phyloP scores from a whole-genome alignment of 139 green algal genomes.

The Limnomonas spitsbergensis region DNA sequence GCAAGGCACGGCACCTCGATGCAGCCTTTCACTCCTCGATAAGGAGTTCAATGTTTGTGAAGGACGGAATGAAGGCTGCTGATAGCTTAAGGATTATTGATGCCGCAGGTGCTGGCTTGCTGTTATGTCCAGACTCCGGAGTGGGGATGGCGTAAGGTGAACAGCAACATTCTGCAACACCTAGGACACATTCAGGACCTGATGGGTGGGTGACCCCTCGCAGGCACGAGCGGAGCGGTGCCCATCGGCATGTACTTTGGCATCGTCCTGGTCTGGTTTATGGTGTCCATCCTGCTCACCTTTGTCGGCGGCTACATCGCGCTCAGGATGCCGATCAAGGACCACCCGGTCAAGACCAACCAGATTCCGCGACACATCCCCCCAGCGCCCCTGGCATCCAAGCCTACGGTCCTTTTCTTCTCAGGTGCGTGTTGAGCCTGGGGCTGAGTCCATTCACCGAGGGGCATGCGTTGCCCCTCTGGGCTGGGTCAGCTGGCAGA shows the following conservation, averaged over 20 bases:
- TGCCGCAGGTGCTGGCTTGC: too few species aligned
- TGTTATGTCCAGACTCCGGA: too few species aligned
- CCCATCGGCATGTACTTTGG: conserved; percentile 85
- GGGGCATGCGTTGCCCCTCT: neutral
- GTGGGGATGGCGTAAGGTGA: too few species aligned
- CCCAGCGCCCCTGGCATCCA: conserved; percentile 64
- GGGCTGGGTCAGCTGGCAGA: neutral
- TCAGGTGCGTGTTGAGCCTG: conserved; percentile 23
- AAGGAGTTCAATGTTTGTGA: neutral
- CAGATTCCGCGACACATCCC: conserved; percentile 96
- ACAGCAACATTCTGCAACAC: too few species aligned
- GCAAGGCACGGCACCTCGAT: neutral
- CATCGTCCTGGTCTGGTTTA: conserved; percentile 85
- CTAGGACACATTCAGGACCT: too few species aligned
- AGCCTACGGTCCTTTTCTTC: conserved; percentile 79
- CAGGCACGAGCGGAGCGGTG: conserved; percentile 67
- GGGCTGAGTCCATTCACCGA: neutral
- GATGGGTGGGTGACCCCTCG: neutral
- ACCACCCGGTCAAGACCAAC: conserved; percentile 86
- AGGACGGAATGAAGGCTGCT: neutral
- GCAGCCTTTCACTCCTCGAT: neutral
- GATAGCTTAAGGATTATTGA: too few species aligned
- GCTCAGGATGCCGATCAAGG: conserved; percentile 44
- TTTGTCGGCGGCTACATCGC: conserved; percentile 62
- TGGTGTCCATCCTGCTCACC: conserved; percentile 79